These are phyloP conservation scores for Nymphaea thermarum DNA, from an alignment of 164 flowering plant species.

Conservation along the genomic window DNA sequence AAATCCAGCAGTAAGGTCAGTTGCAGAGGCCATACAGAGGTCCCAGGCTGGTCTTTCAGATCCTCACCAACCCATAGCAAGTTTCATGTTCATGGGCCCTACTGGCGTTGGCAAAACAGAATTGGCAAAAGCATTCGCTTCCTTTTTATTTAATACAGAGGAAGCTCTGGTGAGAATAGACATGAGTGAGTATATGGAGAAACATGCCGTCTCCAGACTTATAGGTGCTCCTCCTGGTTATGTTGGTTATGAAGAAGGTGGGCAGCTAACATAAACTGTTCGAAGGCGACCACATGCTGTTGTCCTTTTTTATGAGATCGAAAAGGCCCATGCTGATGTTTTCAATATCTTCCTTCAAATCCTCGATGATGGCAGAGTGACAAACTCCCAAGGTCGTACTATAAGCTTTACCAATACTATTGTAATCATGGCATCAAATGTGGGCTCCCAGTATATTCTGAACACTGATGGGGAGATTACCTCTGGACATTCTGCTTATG, in stretches of 20 bases:
- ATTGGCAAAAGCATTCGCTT: constrained; percentile 88
- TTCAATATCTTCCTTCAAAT: constrained; percentile 96
- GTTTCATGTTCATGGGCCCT: constrained; percentile 99
- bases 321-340: constrained; percentile 92
- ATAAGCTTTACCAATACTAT: constrained; percentile 92
- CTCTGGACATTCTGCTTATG: constrained; percentile 47
- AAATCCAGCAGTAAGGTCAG: constrained; percentile 81
- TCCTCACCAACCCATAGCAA: constrained; percentile 94
- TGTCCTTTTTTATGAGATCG: constrained; percentile 90
- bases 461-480: constrained; percentile 47
- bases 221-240: constrained; percentile 99
- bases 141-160: constrained; percentile 89
- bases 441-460: constrained; percentile 90
- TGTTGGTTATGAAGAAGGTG: constrained; percentile 98
- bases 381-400: constrained; percentile 95
- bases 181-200: constrained; percentile 99
- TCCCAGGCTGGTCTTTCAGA: constrained; percentile 96
- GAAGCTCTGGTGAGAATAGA: constrained; percentile 92
- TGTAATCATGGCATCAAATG: constrained; percentile 96
- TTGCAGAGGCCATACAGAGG: constrained; percentile 93
- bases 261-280: constrained; percentile 87
- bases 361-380: constrained; percentile 93
- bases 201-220: constrained; percentile 85
- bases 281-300: constrained; percentile 92
- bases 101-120: constrained; percentile 99